Percentiles rank a stretch among this genome's conserved stretches.
Evolutionary conservation across 1,284 basidiomycete genomes (phyloP).

Genomic region (Ustilago trichophora): DNA sequence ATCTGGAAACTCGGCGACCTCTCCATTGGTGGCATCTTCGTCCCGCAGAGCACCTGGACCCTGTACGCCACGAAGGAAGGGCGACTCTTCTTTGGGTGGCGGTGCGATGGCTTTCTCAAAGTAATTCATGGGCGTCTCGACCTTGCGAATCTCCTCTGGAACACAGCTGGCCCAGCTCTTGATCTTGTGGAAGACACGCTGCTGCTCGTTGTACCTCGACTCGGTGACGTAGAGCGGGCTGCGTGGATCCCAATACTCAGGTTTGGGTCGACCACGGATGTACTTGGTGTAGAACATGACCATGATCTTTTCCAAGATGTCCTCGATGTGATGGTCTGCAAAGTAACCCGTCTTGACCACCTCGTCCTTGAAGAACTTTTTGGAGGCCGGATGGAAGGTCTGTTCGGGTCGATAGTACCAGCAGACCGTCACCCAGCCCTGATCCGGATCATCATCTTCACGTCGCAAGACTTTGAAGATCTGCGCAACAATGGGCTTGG

Average conservation of each 20-base stretch:
- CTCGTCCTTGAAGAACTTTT: slow-evolving; percentile 87
- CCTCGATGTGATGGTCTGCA: slow-evolving; percentile 68
- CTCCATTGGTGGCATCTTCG: slow-evolving; percentile 42
- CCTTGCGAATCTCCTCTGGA: slow-evolving; percentile 71
- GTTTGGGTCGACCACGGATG: slow-evolving; percentile 64
- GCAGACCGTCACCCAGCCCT: slow-evolving; percentile 58
- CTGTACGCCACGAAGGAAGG: slow-evolving; percentile 59
- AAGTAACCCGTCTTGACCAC: slow-evolving; percentile 88
- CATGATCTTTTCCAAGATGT: slow-evolving; percentile 88
- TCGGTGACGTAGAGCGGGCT: slow-evolving; percentile 89
- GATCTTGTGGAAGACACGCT: slow-evolving; percentile 80
- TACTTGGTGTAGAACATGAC: slow-evolving; percentile 85
- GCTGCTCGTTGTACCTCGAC: slow-evolving; percentile 87
- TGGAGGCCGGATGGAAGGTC: slow-evolving; percentile 82
- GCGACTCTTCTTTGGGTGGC: slow-evolving; percentile 68
- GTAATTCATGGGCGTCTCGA: slow-evolving; percentile 77
- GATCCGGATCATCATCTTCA: slow-evolving; percentile 42
- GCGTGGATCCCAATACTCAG: slow-evolving; percentile 76
- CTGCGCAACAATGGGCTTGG: slow-evolving; percentile 87
- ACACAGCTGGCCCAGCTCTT: slow-evolving; percentile 94
- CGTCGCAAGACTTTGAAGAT: slow-evolving; percentile 75
- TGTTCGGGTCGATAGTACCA: slow-evolving; percentile 75
- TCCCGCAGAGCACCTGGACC: slow-evolving; percentile 62
- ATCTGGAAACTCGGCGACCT: slow-evolving; percentile 46
- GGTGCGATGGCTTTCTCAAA: slow-evolving; percentile 80